Percentiles rank a stretch among this genome's conserved stretches.
These are phyloP conservation scores for Entomortierella parvispora DNA, from an alignment of 192 early-diverging fungal genomes.

Conservation along the genomic window DNA sequence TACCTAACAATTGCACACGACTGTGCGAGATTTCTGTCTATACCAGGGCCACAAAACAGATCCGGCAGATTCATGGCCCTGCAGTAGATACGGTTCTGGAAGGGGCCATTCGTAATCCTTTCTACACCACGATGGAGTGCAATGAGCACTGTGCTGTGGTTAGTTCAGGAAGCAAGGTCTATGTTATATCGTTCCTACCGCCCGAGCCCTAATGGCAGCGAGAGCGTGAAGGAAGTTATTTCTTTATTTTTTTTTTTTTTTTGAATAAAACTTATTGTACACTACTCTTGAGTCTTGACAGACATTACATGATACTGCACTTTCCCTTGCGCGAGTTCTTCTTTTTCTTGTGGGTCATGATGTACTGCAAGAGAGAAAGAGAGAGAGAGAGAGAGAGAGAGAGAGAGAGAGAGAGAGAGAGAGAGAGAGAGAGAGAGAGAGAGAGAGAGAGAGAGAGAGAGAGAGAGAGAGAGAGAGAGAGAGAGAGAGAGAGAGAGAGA, in stretches of 20 bases:
- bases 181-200: conserved; percentile 43
- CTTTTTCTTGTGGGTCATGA: conserved; percentile 68
- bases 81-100: conserved; percentile 28
- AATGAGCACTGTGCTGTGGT: conserved; percentile 49
- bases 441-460: too few species aligned
- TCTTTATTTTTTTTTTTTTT: not conserved
- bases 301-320: conserved; percentile 40
- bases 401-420: too few species aligned
- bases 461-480: too few species aligned
- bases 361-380: too few species aligned
- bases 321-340: conserved; percentile 53
- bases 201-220: conserved; percentile 11
- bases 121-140: conserved; percentile 50
- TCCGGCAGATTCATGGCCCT: conserved; percentile 34
- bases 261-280: too few species aligned
- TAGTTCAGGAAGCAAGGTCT: conserved; percentile 35
- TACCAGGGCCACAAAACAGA: conserved; percentile 28
- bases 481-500: too few species aligned
- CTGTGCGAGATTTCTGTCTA: conserved; percentile 43
- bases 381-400: too few species aligned
- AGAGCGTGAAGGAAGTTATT: not conserved
- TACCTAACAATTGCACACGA: conserved; percentile 32
- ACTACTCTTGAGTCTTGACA: too few species aligned
- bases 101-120: conserved; percentile 26
- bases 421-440: too few species aligned